Base-by-base conservation (phyloP, 495 filamentous ascomycete genomes). In the Baudoinia panamericana region DNA sequence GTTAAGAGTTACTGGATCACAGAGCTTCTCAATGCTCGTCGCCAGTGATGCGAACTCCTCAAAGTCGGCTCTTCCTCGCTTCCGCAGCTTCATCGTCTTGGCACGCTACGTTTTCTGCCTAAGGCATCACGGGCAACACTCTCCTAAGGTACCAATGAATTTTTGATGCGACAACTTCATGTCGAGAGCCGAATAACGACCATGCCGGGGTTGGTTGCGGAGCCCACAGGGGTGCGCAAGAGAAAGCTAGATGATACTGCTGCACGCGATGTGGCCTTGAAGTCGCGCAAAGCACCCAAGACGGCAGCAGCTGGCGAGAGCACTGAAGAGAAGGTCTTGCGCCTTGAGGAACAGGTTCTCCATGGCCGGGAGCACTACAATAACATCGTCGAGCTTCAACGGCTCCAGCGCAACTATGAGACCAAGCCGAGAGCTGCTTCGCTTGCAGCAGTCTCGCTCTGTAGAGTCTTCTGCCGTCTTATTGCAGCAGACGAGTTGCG, bases 361-460 rank as follows among this genome's bases (percentile, higher is more conserved):
- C 76, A 87, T 57, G 92, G 84, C 19, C 79, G 77, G 43, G 82
- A 82, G 56, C 69, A 93, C 58, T 94, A 90, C 68, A 95, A 97
- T 65, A 85, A 90, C 51, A 92, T 95, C 53, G 75, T 76, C 7
- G 76, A 66, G 0, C 60, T 96, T 28, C 65, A 92, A 25, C 66
- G 68, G 7, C 64, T 75, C 48, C 64, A 77, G 8, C 64, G 71
- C 57, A 57, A 63, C 17, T 59, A 71, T 13, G 58, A 66, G 3
- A 46, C 39, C 12, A 51, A 56, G 8, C 52, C 57, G 10, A 58
- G 62, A 18, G 61, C 63, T 8, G 34, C 41, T 16, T 52, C 80
- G 8, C 63, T 75, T 16, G 82, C 84, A 0, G 73, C 79, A 0
- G 78, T 93, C 13, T 74, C 85, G 1, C 66, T 96, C 20, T 96